Conservation (phyloP, 257 asterid species). For the Avicennia marina region DNA sequence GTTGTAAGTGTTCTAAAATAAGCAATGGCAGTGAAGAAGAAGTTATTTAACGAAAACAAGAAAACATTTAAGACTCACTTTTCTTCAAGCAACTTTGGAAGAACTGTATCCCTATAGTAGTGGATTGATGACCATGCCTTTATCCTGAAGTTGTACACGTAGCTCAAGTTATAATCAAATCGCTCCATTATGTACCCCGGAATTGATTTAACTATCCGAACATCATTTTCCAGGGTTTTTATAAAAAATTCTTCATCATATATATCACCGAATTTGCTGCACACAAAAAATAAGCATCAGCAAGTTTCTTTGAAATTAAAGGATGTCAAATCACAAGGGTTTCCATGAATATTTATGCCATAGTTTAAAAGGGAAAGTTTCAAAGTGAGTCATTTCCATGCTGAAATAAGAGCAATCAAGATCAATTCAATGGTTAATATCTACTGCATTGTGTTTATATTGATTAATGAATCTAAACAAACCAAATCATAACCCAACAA, state of each 20-base stretch:
- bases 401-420: neutral
- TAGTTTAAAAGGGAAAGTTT: neutral
- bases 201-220: conserved; percentile 58
- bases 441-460: too few relatives aligned
- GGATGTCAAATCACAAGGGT: neutral
- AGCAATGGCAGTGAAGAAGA: neutral
- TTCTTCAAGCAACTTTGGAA: conserved; percentile 92
- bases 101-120: conserved; percentile 73
- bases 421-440: too few relatives aligned
- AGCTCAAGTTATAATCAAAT: conserved; percentile 79
- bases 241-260: conserved; percentile 85
- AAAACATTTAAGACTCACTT: conserved; percentile 51
- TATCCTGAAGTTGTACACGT: conserved; percentile 87
- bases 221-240: conserved; percentile 70
- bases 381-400: conserved; percentile 8
- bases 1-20: conserved; percentile 6
- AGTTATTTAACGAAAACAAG: neutral
- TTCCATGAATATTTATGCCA: conserved; percentile 8
- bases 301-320: conserved; percentile 15
- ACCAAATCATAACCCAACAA: too few relatives aligned
- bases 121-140: conserved; percentile 90
- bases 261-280: conserved; percentile 93
- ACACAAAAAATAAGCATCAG: conserved; percentile 25
- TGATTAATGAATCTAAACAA: too few relatives aligned
- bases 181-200: conserved; percentile 89